Base-by-base conservation (phyloP, 2,329 filamentous ascomycete species). In the Chaetothyriales sp. region DNA sequence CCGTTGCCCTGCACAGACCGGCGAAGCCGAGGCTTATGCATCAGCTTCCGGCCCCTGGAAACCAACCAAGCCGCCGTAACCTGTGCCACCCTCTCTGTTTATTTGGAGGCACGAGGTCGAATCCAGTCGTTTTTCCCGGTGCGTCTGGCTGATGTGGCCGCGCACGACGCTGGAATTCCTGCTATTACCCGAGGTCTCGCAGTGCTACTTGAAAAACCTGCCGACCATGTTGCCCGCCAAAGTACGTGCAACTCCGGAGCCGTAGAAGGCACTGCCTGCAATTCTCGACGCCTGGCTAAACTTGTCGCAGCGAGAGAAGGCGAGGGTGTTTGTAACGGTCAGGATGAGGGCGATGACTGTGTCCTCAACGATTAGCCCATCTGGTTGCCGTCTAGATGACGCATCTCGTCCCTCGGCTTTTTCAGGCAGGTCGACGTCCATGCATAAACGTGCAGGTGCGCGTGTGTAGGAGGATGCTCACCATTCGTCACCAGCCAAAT, bases 231-330 rank as follows among this genome's bases (percentile, higher is more conserved):
- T 59, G n/a, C 54, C 52, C 19, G 58, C 58, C 15, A 62, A 47
- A 33, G 52, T 56, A 10, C 60, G 52, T 4, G 58, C 60, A 9
- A 62, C 47, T n/a, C 59, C 54, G 15, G 75, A 72, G 45, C 77
- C 76, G 6, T 72, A 70, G 50, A 81, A 67, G 4, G 77, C 77
- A 43, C 70, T 72, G 45, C 73, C 77, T 5, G 78, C 77, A 56
- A 77, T 74, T 48, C 69, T 77, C 40, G 76, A 78, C 9, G 80
- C 80, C 60, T 83, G 73, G 54, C 73, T 73, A 59, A 75, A 75
- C 49, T 70, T 70, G 57, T 75, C 73, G 54, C 73, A 75, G 18
- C 73, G 66, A 7, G 73, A 75, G 61, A 75, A 75, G 5, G 73
- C 73, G 43, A 74, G 62, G 1, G 73, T 75, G 56, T 75, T 75